Base-by-base conservation (phyloP, 257 asterid species). In the Fraxinus americana region DNA sequence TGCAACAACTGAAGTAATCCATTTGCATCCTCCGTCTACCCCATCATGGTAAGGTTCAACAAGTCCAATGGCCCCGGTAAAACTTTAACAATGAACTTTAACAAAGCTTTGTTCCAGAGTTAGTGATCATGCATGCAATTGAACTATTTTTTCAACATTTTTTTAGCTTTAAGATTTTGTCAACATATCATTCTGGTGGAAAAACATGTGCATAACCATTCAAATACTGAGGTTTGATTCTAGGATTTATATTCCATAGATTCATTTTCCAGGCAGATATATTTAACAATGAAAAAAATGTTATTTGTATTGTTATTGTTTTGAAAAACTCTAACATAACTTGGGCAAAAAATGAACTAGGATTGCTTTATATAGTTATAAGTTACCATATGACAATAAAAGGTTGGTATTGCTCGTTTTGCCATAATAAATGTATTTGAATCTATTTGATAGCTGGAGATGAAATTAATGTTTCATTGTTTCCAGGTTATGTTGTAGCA, bases 321-420 rank as follows among this genome's bases (percentile, higher is more conserved):
- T 45, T 35, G 30, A 19, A 21, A 7, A n/a, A 74, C 50, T 89
- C 96, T 27, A 82, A 84, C 83, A 75, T 95, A 67, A 94, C 98
- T 83, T 95, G 98, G 99, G 97, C 94, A n/a, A 95, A 89, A 85
- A 86, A 86, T 79, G 94, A 98, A 73, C 87, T 87, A 77, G 86
- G 97, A 23, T 82, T 93, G 79, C 87, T 93, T 54, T 93, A 93
- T 83, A 96, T 86, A 38, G 97, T 93, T 75, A 92, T 30, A 30
- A 30, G 34, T 30, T 2, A 30, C 34, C 98, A n/a, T 86, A 91
- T 88, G 89, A 88, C 71, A 89, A 89, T 71, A 91, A 87, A 89
- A 93, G 97, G 98, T 92, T 86, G 74, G 92, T 76, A 32, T 81
- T 71, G n/a, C 36, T 81, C 75, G 48, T 61, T 78, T 61, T 48